These are phyloP conservation scores for Monosporascus sp. DNA, from an alignment of 2,329 filamentous ascomycete genomes.

Conservation along the genomic window DNA sequence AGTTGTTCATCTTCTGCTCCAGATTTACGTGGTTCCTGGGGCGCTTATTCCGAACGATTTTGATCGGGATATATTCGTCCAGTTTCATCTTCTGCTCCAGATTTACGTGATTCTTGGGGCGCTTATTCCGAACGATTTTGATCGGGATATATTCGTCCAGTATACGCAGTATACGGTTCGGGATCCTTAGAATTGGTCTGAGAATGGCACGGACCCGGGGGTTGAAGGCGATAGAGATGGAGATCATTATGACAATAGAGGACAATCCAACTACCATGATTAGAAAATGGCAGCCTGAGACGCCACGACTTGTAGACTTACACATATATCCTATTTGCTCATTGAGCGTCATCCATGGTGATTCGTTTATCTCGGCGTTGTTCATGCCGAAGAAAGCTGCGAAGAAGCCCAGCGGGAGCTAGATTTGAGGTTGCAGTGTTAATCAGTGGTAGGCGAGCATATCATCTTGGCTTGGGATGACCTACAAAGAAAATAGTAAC, in stretches of 20 bases:
- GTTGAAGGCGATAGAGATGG: constrained; percentile 18
- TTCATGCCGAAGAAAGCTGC: not conserved
- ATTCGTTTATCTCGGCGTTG: constrained; percentile 4
- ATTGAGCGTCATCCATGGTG: constrained; percentile 6
- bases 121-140: not conserved
- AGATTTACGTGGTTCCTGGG: not conserved
- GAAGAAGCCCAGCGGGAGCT: not conserved
- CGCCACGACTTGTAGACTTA: constrained; percentile 9
- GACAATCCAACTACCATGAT: constrained; percentile 19
- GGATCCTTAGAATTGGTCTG: not conserved
- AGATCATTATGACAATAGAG: constrained; percentile 18
- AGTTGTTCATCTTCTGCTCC: not conserved
- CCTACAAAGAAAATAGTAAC: constrained; percentile 30
- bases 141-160: not conserved
- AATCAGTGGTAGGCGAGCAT: not conserved
- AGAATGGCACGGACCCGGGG: constrained; percentile 6
- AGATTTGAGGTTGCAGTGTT: not conserved
- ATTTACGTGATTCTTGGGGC: not conserved
- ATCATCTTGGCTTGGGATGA: not conserved
- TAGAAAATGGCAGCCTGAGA: not conserved
- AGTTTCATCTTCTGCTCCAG: not conserved
- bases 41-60: not conserved
- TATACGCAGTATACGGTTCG: not conserved
- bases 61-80: not conserved
- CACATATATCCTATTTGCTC: constrained; percentile 17